Percentiles rank a stretch among this genome's conserved stretches.
phyloP scores from a whole-genome alignment of 1,284 basidiomycete species.

The Trichosporon faecale region DNA sequence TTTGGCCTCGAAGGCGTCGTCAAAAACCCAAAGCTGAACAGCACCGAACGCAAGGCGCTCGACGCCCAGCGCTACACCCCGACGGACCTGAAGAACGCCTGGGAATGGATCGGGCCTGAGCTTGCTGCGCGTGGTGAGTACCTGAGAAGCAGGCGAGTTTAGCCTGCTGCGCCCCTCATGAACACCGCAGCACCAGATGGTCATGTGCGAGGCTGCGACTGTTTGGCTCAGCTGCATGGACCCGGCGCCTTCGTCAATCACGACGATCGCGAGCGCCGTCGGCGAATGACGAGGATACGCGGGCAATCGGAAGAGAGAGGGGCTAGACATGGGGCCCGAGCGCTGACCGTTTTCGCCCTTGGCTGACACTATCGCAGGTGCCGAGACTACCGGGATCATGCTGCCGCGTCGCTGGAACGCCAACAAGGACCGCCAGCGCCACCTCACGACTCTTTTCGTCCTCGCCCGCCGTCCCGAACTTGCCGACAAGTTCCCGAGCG shows the following conservation, averaged over 20 bases:
- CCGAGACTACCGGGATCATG: conserved; percentile 36
- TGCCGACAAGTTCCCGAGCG: conserved; percentile 29
- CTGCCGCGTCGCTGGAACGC: conserved; percentile 27
- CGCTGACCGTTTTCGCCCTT: not conserved
- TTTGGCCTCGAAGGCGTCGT: conserved; percentile 36
- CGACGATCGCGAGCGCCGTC: not conserved
- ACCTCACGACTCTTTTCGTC: conserved; percentile 32
- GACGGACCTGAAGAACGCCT: conserved; percentile 33
- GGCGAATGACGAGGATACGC: not conserved
- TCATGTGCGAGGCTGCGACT: not conserved
- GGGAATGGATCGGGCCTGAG: conserved; percentile 39
- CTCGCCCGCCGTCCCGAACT: conserved; percentile 30
- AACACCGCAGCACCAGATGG: not conserved
- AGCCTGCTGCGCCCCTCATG: not conserved
- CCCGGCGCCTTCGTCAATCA: not conserved
- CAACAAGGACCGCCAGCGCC: conserved; percentile 29
- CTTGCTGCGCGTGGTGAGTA: conserved; percentile 35
- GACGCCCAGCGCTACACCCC: conserved; percentile 27
- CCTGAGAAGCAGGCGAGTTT: not conserved
- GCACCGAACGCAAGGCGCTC: conserved; percentile 32
- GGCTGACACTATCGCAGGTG: conserved; percentile 25
- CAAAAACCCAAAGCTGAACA: conserved; percentile 24
- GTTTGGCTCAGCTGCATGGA: not conserved
- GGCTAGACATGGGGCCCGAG: conserved; percentile 1
- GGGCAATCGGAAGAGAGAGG: not conserved